Evolutionary conservation across 2,329 filamentous ascomycete species (phyloP).

Genomic region (Neofusicoccum parvum): DNA sequence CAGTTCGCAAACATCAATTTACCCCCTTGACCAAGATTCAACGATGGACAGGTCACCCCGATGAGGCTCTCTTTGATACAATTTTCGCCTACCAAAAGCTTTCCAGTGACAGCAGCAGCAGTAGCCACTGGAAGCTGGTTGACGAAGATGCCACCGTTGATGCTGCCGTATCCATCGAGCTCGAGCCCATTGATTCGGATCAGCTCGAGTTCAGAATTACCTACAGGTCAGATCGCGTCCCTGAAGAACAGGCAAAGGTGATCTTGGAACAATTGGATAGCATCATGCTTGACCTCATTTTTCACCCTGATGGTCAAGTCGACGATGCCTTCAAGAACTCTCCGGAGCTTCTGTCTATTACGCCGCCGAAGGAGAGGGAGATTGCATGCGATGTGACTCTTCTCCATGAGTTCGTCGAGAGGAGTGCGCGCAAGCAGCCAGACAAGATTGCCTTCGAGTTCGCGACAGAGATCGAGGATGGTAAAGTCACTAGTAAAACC

Average conservation of each 20-base stretch:
- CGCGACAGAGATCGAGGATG: slow-evolving; percentile 57
- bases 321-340: slow-evolving; percentile 40
- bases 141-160: slow-evolving; percentile 72
- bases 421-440: slow-evolving; percentile 58
- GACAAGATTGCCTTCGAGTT: slow-evolving; percentile 74
- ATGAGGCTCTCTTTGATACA: slow-evolving; percentile 76
- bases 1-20: slow-evolving; percentile 70
- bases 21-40: slow-evolving; percentile 73
- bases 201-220: slow-evolving; percentile 66
- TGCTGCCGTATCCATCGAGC: slow-evolving; percentile 73
- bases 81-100: slow-evolving; percentile 80
- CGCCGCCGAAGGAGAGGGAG: slow-evolving; percentile 59
- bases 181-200: slow-evolving; percentile 59
- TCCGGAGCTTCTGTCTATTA: slow-evolving; percentile 62
- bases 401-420: slow-evolving; percentile 79
- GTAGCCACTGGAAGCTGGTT: slow-evolving; percentile 58
- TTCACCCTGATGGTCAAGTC: slow-evolving; percentile 47
- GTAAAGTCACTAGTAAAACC: slow-evolving; percentile 48
- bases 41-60: slow-evolving; percentile 66
- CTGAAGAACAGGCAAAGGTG: slow-evolving; percentile 65
- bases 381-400: slow-evolving; percentile 63
- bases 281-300: slow-evolving; percentile 62
- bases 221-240: slow-evolving; percentile 65
- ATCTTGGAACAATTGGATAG: slow-evolving; percentile 73
- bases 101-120: slow-evolving; percentile 29